These are phyloP conservation scores for Claviceps fusiformis DNA, from an alignment of 2,329 filamentous ascomycete genomes.

Conservation along the genomic window DNA sequence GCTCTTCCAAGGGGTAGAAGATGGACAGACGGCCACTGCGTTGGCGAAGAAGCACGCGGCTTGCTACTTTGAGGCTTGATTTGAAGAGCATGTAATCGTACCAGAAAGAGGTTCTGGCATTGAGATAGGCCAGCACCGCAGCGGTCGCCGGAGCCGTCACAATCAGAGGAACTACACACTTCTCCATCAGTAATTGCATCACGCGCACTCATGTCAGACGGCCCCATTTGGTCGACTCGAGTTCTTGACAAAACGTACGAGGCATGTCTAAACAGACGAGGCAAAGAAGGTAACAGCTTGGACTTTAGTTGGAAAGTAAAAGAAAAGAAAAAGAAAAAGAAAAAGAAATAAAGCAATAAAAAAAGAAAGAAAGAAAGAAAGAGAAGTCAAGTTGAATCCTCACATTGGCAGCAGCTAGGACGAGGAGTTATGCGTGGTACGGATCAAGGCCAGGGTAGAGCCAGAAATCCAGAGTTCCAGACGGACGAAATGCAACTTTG, in stretches of 20 bases:
- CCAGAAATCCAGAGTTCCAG: too few relatives aligned
- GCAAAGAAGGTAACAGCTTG: not conserved
- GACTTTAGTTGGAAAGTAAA: too few relatives aligned
- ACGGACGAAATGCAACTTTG: not conserved
- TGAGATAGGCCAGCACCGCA: conserved; percentile 62
- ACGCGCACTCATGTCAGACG: not conserved
- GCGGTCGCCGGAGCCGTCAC: conserved; percentile 47
- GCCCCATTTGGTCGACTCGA: not conserved
- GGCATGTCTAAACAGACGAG: not conserved
- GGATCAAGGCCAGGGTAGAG: not conserved
- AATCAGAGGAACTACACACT: conserved; percentile 37
- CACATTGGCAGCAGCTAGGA: not conserved
- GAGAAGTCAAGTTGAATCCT: not conserved
- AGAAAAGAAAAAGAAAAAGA: not conserved
- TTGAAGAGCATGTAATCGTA: conserved; percentile 53
- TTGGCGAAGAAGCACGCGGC: conserved; percentile 32
- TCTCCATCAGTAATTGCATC: not conserved
- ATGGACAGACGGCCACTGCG: conserved; percentile 49
- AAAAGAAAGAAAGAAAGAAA: not conserved
- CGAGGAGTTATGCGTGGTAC: not conserved
- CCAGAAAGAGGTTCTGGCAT: conserved; percentile 53
- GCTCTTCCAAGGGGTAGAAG: conserved; percentile 63
- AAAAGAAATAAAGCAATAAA: too few relatives aligned
- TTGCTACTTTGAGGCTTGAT: conserved; percentile 32
- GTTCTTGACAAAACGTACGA: not conserved